These are phyloP conservation scores for Botrytis elliptica DNA, from an alignment of 2,329 filamentous ascomycete genomes.

Conservation along the genomic window DNA sequence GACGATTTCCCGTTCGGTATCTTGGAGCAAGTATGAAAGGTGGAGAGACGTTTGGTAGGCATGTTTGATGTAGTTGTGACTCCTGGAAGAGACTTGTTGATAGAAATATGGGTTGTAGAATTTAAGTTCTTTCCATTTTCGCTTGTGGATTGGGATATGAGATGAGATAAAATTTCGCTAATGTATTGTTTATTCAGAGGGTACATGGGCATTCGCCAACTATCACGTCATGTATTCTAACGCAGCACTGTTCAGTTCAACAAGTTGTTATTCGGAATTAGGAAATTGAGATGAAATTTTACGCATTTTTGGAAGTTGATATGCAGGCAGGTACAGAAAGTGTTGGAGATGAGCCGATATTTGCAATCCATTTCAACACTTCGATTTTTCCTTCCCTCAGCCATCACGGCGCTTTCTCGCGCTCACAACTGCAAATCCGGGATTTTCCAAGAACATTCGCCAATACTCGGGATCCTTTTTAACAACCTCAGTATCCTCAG, in stretches of 20 bases:
- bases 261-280: neutral
- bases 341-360: neutral
- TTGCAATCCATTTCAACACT: neutral
- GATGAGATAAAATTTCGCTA: accelerated
- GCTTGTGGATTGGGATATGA: neutral
- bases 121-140: neutral
- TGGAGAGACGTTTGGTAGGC: neutral
- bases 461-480: neutral
- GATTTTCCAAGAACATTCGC: neutral
- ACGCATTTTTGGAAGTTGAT: neutral
- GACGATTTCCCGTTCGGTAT: neutral
- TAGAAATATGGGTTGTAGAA: neutral
- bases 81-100: neutral
- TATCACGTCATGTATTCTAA: neutral
- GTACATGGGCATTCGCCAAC: neutral
- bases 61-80: neutral
- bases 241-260: neutral
- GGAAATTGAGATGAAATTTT: neutral
- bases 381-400: neutral
- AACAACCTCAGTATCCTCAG: neutral
- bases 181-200: neutral
- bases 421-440: neutral
- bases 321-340: neutral
- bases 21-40: neutral
- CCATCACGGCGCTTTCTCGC: neutral